Evolutionary conservation across 2,329 filamentous ascomycete species (phyloP).

Genomic region (Arthrobotrys sphaeroides): DNA sequence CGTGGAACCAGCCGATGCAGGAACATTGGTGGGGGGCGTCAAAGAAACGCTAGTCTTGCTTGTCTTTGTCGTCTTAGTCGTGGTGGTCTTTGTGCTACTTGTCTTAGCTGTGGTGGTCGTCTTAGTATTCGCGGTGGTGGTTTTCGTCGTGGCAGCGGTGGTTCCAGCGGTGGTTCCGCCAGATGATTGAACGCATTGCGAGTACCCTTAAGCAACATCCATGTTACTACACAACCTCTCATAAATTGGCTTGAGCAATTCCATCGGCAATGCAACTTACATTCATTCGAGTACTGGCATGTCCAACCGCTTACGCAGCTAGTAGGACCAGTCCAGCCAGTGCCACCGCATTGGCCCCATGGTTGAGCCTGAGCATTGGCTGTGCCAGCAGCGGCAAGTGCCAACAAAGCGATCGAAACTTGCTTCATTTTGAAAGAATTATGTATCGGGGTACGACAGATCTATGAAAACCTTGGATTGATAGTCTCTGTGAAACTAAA

Average conservation of each 20-base stretch:
- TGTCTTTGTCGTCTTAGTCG: conserved; percentile 14
- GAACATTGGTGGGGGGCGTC: conserved; percentile 8
- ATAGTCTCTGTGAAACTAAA: background rate
- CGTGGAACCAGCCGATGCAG: conserved; percentile 15
- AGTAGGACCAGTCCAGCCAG: conserved; percentile 30
- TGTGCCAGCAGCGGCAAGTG: conserved; percentile 16
- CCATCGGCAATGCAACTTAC: background rate
- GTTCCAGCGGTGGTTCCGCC: background rate
- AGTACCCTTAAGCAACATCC: conserved; percentile 6
- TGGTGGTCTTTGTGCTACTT: background rate
- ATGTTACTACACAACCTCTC: background rate
- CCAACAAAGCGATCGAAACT: conserved; percentile 21
- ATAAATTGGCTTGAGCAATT: background rate
- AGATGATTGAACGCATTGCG: conserved; percentile 15
- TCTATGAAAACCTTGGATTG: background rate
- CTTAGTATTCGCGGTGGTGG: background rate
- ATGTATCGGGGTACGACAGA: background rate
- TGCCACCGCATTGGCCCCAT: conserved; percentile 30
- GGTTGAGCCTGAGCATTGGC: conserved; percentile 32
- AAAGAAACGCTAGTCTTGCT: conserved; percentile 18
- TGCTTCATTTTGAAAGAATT: conserved; percentile 21
- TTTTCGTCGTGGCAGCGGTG: background rate
- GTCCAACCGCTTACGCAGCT: conserved; percentile 21
- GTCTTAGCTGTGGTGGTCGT: background rate
- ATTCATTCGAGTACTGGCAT: conserved; percentile 25